These are phyloP conservation scores for Trichocomaceae sp. DNA, from an alignment of 2,329 filamentous ascomycete species.

Conservation along the genomic window DNA sequence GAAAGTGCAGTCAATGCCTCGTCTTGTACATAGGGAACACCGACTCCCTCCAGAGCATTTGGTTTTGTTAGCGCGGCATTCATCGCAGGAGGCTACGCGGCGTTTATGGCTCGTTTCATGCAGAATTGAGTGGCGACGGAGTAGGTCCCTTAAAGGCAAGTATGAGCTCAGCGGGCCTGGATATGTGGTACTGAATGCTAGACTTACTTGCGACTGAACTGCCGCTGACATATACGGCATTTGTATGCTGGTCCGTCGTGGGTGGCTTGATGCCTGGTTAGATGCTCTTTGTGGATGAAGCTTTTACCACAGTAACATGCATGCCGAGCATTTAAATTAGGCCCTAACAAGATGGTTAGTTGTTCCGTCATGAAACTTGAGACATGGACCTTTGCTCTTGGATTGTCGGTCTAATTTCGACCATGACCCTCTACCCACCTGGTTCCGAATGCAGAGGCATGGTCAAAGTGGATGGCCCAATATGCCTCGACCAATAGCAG, in stretches of 20 bases:
- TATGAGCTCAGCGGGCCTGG: background rate
- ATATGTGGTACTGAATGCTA: too few species aligned
- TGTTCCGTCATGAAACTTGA: background rate
- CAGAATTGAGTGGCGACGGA: conserved; percentile 6
- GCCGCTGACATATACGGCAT: conserved; percentile 5
- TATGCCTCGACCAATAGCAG: background rate
- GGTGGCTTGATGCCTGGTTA: conserved; percentile 8
- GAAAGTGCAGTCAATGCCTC: conserved; percentile 2
- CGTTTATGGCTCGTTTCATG: conserved; percentile 6
- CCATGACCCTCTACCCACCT: background rate
- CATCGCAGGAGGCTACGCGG: conserved; percentile 3
- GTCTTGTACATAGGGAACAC: conserved; percentile 5
- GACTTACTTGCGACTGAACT: conserved; percentile 5
- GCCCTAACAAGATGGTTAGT: background rate
- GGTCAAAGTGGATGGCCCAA: background rate
- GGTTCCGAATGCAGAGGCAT: background rate
- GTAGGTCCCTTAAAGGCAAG: background rate
- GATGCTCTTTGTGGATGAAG: conserved; percentile 5
- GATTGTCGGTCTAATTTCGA: background rate
- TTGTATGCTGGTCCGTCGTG: background rate
- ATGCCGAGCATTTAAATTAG: background rate
- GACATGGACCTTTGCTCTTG: background rate
- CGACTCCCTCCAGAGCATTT: conserved; percentile 8
- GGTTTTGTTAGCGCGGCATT: conserved; percentile 9
- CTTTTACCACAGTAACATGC: conserved; percentile 9